phyloP scores from a whole-genome alignment of 1,139 yeast species.

The Suhomyces atakaporum region DNA sequence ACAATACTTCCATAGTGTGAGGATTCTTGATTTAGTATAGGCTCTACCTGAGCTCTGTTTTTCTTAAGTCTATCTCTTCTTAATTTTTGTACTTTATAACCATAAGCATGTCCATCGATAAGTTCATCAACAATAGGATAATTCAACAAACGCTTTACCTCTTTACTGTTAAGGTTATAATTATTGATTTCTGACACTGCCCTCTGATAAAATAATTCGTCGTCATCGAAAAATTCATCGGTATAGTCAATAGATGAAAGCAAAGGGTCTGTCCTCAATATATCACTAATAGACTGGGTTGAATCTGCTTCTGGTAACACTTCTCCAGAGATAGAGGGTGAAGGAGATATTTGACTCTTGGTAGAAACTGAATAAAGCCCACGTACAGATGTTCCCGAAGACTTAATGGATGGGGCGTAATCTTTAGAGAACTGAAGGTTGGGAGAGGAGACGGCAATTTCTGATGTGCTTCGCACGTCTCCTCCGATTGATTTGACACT shows the following conservation, averaged over 20 bases:
- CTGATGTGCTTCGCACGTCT: constrained; percentile 31
- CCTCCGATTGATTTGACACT: constrained; percentile 14
- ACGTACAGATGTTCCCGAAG: constrained; percentile 37
- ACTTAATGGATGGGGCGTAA: constrained; percentile 36
- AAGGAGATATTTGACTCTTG: constrained; percentile 25
- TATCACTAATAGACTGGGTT: constrained; percentile 25
- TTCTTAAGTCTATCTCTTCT: constrained; percentile 25
- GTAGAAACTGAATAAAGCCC: constrained; percentile 37
- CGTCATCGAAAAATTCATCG: constrained; percentile 42
- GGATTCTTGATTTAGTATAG: constrained; percentile 16
- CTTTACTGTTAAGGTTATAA: constrained; percentile 40
- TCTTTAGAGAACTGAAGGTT: constrained; percentile 7
- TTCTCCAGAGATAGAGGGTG: constrained; percentile 23
- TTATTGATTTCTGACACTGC: constrained; percentile 42
- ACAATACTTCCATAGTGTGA: constrained; percentile 30
- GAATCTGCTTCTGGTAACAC: constrained; percentile 5
- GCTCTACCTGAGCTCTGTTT: constrained; percentile 7
- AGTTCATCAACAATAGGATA: constrained; percentile 51
- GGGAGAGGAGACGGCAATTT: constrained; percentile 22
- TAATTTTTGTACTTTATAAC: constrained; percentile 45
- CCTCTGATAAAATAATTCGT: constrained; percentile 36
- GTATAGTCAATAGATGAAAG: constrained; percentile 31
- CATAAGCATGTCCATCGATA: constrained; percentile 44
- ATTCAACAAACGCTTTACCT: constrained; percentile 38
- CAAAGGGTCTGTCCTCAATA: constrained; percentile 26